Base-by-base conservation (phyloP, 257 asterid species). In the Solanum lycopersicoides region DNA sequence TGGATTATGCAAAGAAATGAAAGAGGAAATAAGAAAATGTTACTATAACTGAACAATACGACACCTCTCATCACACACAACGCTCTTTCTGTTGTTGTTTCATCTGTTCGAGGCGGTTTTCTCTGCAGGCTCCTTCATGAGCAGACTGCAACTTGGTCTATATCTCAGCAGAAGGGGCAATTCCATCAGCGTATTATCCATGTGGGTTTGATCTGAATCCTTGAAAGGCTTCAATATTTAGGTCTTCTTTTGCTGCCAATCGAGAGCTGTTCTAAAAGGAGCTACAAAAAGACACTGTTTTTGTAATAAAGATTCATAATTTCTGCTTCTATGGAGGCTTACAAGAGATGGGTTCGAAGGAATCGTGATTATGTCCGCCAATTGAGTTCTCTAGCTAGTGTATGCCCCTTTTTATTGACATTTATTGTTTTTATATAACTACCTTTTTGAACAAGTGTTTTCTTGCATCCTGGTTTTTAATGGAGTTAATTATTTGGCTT, bases 321-420 rank as follows among this genome's bases (percentile, higher is more conserved):
- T 87, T 87, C 82, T 80, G 25, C 83, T 86, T 83, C 88, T 42
- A 97, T 97, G 98, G 99, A 97, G 91, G 94, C 95, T 91, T 97
- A 97, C 92, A 95, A 92, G 96, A 93, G 95, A 91, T 97, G 98
- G 98, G 96, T 97, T 45, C 89, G 97, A 86, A 94, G 94, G 91
- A 97, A 97, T 83, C 91, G 86, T 80, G 98, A 95, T 44, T 95
- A 94, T 73, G 94, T 95, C 42, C 97, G 94, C 86, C 95, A 98
- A n/a, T 88, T 97, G 87, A 98, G 96, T 88, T 94, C 98, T 84
- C 89, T 97, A 82, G 96, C 98, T 88, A 97, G 93, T 90, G 99
- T 96, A 94, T 91, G 98, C 90, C 87, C 44, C 69, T 21, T 3
- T 76, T 82, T 87, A 20, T 28, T 73, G 1, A 47, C 21, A 42